A percentile compares a stretch with the other conserved stretches of the same genome.
Evolutionary conservation across 768 basidiomycete species (phyloP).

Genomic region (Jaapia argillacea): DNA sequence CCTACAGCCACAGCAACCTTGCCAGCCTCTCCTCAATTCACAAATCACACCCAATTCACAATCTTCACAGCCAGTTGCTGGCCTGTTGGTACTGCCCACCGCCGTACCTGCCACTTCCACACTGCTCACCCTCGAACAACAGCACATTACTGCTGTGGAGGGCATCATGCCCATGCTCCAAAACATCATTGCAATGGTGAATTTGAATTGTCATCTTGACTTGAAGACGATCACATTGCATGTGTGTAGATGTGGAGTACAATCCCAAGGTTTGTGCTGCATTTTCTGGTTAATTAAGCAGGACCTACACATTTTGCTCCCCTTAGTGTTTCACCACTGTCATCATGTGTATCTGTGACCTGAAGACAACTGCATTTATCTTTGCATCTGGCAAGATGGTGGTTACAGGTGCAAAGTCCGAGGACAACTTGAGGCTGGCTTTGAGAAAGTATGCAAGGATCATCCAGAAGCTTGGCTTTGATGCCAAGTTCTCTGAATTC

Average conservation of each 20-base stretch:
- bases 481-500: constrained; percentile 98
- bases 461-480: no score
- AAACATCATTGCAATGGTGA: constrained; percentile 99
- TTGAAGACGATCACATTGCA: constrained; percentile 97
- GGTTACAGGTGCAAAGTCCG: constrained; percentile 97
- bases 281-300: constrained; percentile 37
- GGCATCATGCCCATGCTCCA: constrained; percentile 98
- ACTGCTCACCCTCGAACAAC: constrained; percentile 79
- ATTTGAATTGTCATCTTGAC: constrained; percentile 92
- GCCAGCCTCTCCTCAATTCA: constrained; percentile 19
- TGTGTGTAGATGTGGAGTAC: constrained; percentile 97
- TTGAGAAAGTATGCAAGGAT: constrained; percentile 98
- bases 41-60: constrained; percentile 21
- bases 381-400: constrained; percentile 99
- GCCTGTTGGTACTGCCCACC: constrained; percentile 43
- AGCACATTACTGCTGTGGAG: constrained; percentile 92
- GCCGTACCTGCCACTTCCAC: constrained; percentile 52
- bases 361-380: constrained; percentile 98
- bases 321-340: constrained; percentile 98
- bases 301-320: constrained; percentile 53
- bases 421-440: constrained; percentile 93
- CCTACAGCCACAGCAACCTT: constrained; percentile 27
- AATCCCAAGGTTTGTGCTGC: constrained; percentile 93
- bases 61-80: constrained; percentile 31
- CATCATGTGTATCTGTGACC: constrained; percentile 99